Evolutionary conservation across 2,329 filamentous ascomycete species (phyloP).

Genomic region (Lasiodiplodia hormozganensis): DNA sequence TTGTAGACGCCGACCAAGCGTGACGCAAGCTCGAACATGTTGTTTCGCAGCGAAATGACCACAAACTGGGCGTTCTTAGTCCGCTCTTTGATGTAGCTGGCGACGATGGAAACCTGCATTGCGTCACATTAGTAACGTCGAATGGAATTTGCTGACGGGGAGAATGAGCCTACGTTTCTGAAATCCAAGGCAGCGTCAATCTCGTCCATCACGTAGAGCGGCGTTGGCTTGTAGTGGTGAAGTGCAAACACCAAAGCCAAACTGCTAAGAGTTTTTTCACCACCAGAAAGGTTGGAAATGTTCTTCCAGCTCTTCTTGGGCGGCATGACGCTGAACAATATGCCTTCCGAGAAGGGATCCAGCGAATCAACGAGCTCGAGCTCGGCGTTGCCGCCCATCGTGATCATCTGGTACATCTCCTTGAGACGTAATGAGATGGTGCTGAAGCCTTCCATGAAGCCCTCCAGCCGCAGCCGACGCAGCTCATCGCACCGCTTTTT

Average conservation of each 20-base stretch:
- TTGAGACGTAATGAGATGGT: constrained; percentile 93
- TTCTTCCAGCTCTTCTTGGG: constrained; percentile 99
- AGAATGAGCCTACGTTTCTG: constrained; percentile 78
- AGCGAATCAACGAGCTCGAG: constrained; percentile 95
- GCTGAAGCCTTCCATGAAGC: constrained; percentile 98
- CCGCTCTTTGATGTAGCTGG: constrained; percentile 97
- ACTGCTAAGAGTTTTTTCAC: constrained; percentile 94
- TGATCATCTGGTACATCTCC: constrained; percentile 99
- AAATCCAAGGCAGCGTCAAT: constrained; percentile 98
- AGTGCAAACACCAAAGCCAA: constrained; percentile 96
- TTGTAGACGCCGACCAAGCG: constrained; percentile 98
- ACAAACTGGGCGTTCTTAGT: constrained; percentile 93
- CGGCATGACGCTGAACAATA: constrained; percentile 97
- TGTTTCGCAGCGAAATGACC: constrained; percentile 88
- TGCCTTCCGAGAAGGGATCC: constrained; percentile 96
- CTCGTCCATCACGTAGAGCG: constrained; percentile 99
- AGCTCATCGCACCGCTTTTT: constrained; percentile 95
- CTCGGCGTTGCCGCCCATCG: constrained; percentile 98
- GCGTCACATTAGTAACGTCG: constrained; percentile 1
- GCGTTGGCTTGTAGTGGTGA: constrained; percentile 97
- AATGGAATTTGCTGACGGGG: not conserved
- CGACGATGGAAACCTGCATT: constrained; percentile 87
- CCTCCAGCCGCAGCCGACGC: constrained; percentile 85
- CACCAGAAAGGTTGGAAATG: constrained; percentile 92
- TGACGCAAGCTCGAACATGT: constrained; percentile 99